Evolutionary conservation across 2,329 filamentous ascomycete genomes (phyloP).

Genomic region (Fusarium sp.): DNA sequence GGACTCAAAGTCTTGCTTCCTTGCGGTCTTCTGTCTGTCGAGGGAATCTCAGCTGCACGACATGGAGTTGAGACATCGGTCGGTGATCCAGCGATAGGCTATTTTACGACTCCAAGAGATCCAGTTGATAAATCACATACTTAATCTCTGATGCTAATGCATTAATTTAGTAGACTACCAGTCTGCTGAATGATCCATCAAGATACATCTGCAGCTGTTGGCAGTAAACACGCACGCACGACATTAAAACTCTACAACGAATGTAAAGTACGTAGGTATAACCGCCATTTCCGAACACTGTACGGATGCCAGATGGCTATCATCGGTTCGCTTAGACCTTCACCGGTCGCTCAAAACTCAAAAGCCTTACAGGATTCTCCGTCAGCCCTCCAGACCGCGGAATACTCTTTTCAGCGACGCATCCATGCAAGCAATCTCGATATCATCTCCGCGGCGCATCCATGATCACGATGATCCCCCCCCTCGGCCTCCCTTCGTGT

Average conservation of each 20-base stretch:
- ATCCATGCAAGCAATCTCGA: constrained; percentile 8
- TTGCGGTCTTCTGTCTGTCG: background rate
- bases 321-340: background rate
- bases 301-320: background rate
- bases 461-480: background rate
- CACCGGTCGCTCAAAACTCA: constrained; percentile 6
- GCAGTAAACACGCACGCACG: background rate
- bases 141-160: background rate
- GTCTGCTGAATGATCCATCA: background rate
- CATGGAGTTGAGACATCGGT: background rate
- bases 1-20: background rate
- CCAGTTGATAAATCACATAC: constrained; percentile 6
- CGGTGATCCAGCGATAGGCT: background rate
- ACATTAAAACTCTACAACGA: background rate
- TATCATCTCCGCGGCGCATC: constrained; percentile 6
- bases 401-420: constrained; percentile 14
- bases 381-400: constrained; percentile 2
- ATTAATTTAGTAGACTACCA: background rate
- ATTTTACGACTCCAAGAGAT: background rate
- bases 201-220: background rate
- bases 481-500: background rate
- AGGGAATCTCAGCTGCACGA: background rate
- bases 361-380: background rate
- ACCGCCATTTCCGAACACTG: background rate
- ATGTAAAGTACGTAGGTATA: background rate